Percentiles rank a stretch among this genome's conserved stretches.
phyloP scores from a whole-genome alignment of 129 eudicot species.

The Ambrosia artemisiifolia region DNA sequence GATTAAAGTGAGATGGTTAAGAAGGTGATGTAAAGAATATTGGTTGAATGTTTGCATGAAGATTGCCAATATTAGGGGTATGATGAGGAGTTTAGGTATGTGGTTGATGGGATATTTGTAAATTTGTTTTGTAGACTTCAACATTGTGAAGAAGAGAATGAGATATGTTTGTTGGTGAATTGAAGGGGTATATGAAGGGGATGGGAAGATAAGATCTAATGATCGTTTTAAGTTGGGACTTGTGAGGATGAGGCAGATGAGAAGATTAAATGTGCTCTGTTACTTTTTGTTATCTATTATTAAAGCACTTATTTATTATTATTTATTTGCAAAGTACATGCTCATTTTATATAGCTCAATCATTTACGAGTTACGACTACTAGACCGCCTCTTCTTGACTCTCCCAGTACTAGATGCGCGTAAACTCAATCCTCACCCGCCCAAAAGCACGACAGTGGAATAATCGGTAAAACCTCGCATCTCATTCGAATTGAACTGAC shows the following conservation, averaged over 20 bases:
- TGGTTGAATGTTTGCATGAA: constrained; percentile 32
- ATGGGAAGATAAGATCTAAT: constrained; percentile 12
- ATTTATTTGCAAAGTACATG: too few relatives aligned
- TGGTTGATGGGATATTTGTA: constrained; percentile 41
- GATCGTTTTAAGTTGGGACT: background rate
- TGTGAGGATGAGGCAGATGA: constrained; percentile 22
- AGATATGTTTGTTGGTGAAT: background rate
- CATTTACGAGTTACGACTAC: too few relatives aligned
- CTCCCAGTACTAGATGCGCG: too few relatives aligned
- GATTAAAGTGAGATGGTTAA: constrained; percentile 12
- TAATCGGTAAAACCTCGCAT: too few relatives aligned
- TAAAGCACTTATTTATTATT: too few relatives aligned
- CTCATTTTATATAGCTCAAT: too few relatives aligned
- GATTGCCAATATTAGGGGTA: constrained; percentile 32
- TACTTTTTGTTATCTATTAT: too few relatives aligned
- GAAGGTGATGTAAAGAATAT: constrained; percentile 27
- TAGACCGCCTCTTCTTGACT: too few relatives aligned
- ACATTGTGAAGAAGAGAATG: constrained; percentile 32
- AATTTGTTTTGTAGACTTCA: constrained; percentile 38
- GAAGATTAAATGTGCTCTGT: constrained; percentile 37
- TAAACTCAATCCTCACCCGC: too few relatives aligned
- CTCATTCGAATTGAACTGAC: too few relatives aligned
- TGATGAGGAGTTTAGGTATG: constrained; percentile 33
- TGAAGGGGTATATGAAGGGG: background rate
- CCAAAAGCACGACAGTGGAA: too few relatives aligned